Percentiles rank a stretch among this genome's conserved stretches.
Conservation (phyloP, 257 asterid genomes). For the Solanum microdontum region DNA sequence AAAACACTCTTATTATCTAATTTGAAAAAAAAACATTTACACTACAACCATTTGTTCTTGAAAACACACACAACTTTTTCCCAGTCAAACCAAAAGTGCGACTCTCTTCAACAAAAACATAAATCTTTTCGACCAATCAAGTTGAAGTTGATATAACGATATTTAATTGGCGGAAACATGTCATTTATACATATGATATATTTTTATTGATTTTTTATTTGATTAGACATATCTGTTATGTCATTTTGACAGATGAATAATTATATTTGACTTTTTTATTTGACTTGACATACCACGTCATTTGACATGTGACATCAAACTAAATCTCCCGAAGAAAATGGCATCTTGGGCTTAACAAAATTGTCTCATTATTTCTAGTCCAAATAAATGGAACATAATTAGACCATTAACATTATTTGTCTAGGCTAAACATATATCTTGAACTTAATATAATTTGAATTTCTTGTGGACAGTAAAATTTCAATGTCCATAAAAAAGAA, state of each 20-base stretch:
- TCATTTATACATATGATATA: not conserved
- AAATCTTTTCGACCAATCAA: too few relatives aligned
- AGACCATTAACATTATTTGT: not conserved
- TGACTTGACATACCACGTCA: not conserved
- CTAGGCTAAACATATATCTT: too few relatives aligned
- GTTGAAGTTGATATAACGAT: not conserved
- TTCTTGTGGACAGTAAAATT: too few relatives aligned
- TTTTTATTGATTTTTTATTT: not conserved
- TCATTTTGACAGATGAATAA: not conserved
- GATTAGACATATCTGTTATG: not conserved
- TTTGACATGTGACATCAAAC: not conserved
- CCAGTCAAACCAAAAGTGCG: not conserved
- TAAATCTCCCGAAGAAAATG: not conserved
- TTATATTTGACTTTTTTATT: not conserved
- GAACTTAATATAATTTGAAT: too few relatives aligned
- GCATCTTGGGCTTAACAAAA: not conserved
- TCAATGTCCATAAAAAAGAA: rapidly evolving
- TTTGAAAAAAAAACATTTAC: too few relatives aligned
- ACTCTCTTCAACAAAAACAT: not conserved
- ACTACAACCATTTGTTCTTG: too few relatives aligned
- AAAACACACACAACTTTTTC: not conserved
- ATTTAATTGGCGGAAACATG: too few relatives aligned
- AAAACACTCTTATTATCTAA: too few relatives aligned
- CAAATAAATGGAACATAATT: not conserved
- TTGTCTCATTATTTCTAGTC: not conserved